These are phyloP conservation scores for Ophiosphaerella herpotricha DNA, from an alignment of 2,329 filamentous ascomycete species.

Conservation along the genomic window DNA sequence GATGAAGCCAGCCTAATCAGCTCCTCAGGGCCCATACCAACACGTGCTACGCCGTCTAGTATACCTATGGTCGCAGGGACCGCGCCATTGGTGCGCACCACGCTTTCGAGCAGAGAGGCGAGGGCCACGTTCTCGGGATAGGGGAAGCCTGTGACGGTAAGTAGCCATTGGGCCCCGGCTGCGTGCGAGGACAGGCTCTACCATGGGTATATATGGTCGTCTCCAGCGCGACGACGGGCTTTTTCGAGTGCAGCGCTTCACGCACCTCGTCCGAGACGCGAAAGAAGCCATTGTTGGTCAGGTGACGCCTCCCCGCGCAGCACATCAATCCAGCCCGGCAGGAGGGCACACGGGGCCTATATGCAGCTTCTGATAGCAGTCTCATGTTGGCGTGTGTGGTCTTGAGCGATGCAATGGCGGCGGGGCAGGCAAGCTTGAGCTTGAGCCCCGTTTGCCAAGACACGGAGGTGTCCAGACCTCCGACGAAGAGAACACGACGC, in stretches of 20 bases:
- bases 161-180: constrained; percentile 7
- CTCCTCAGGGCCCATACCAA: constrained; percentile 76
- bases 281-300: constrained; percentile 59
- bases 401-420: constrained; percentile 1
- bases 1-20: constrained; percentile 69
- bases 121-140: constrained; percentile 75
- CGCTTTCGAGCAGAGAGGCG: constrained; percentile 76
- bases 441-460: constrained; percentile 13
- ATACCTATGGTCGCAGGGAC: constrained; percentile 92
- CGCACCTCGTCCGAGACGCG: constrained; percentile 80
- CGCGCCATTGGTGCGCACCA: constrained; percentile 76
- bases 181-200: constrained; percentile 22
- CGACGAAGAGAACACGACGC: constrained; percentile 47
- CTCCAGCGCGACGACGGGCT: constrained; percentile 89
- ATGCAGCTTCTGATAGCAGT: constrained; percentile 21
- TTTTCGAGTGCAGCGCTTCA: constrained; percentile 72
- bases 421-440: constrained; percentile 11
- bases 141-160: constrained; percentile 60
- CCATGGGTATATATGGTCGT: constrained; percentile 98
- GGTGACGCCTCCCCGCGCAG: constrained; percentile 22
- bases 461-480: constrained; percentile 28
- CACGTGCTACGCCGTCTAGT: constrained; percentile 77
- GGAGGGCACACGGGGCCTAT: constrained; percentile 19
- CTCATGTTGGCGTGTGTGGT: constrained; percentile 26
- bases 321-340: not conserved